A percentile compares a stretch with the other conserved stretches of the same genome.
Conservation (phyloP, 768 basidiomycete genomes). For the Dictyophora rubrovolvata region DNA sequence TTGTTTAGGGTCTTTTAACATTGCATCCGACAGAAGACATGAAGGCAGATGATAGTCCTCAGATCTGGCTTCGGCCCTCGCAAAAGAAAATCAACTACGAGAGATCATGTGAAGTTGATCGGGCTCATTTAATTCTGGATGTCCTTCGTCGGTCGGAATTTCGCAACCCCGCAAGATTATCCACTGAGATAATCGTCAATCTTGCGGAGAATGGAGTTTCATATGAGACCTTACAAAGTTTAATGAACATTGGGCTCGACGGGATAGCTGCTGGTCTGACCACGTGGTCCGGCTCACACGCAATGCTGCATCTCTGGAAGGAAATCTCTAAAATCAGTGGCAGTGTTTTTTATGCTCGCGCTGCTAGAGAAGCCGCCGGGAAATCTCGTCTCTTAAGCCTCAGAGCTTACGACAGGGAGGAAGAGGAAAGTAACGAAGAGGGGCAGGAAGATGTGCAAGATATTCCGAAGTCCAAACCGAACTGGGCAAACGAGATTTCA, state of each 20-base stretch:
- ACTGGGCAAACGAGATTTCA: slow-evolving; percentile 60
- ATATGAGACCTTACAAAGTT: slow-evolving; percentile 25
- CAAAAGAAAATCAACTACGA: slow-evolving; percentile 50
- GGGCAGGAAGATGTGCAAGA: slow-evolving; percentile 1
- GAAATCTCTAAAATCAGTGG: slow-evolving; percentile 11
- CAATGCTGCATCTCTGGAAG: slow-evolving; percentile 17
- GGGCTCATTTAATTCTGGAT: slow-evolving; percentile 39
- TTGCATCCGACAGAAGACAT: slow-evolving; percentile 36
- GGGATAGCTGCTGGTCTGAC: slow-evolving; percentile 19
- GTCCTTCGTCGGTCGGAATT: slow-evolving; percentile 44
- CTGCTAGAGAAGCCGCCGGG: slow-evolving; percentile 4
- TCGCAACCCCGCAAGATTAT: slow-evolving; percentile 34
- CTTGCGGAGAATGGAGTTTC: slow-evolving; percentile 56
- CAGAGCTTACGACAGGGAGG: background rate
- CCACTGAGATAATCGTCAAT: slow-evolving; percentile 52
- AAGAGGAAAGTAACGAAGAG: background rate
- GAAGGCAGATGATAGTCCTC: slow-evolving; percentile 26
- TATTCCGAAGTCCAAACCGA: slow-evolving; percentile 36
- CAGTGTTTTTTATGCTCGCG: slow-evolving; percentile 4
- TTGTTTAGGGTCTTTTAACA: slow-evolving; percentile 31
- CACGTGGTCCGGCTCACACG: slow-evolving; percentile 14
- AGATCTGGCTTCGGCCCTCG: slow-evolving; percentile 53
- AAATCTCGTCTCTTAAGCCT: background rate
- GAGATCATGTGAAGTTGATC: slow-evolving; percentile 22
- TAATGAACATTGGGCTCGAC: slow-evolving; percentile 16